Percentiles rank a stretch among this genome's conserved stretches.
Conservation (phyloP, 2,329 filamentous ascomycete species). For the Alternaria incomplexa region DNA sequence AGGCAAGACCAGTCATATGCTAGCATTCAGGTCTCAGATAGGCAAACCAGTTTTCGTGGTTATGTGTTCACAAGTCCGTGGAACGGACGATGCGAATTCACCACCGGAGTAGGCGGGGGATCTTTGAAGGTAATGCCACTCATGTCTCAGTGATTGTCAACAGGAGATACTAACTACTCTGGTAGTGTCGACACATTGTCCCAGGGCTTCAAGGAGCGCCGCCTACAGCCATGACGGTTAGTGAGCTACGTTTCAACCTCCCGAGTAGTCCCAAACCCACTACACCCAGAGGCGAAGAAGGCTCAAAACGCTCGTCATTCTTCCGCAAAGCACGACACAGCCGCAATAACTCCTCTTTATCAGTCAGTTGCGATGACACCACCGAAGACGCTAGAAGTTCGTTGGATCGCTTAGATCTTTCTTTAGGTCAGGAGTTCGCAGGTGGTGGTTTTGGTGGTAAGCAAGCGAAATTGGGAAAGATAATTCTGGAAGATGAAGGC, state of each 20-base stretch:
- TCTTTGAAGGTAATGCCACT: conserved; percentile 60
- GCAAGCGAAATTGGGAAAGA: conserved; percentile 89
- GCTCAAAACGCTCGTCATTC: conserved; percentile 43
- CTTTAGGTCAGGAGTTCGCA: conserved; percentile 79
- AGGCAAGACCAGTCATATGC: conserved; percentile 36
- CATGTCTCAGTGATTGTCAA: not conserved
- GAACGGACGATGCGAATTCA: conserved; percentile 86
- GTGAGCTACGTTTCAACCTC: conserved; percentile 89
- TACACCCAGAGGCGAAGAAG: conserved; percentile 40
- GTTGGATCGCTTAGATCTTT: conserved; percentile 68
- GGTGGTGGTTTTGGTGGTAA: conserved; percentile 86
- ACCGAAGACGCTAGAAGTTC: conserved; percentile 35
- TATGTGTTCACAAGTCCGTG: conserved; percentile 87
- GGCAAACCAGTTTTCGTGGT: conserved; percentile 60
- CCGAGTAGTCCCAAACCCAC: conserved; percentile 59
- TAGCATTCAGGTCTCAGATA: conserved; percentile 50
- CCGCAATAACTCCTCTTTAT: conserved; percentile 37
- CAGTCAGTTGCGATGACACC: conserved; percentile 23
- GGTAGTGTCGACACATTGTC: conserved; percentile 71
- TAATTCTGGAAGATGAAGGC: conserved; percentile 88
- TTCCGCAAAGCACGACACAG: conserved; percentile 40
- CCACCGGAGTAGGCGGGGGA: conserved; percentile 76
- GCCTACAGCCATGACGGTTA: conserved; percentile 62
- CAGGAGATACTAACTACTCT: not conserved
- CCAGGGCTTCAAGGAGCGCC: conserved; percentile 51